Evolutionary conservation across 2,329 filamentous ascomycete genomes (phyloP).

Genomic region (Pseudogymnoascus sp.): DNA sequence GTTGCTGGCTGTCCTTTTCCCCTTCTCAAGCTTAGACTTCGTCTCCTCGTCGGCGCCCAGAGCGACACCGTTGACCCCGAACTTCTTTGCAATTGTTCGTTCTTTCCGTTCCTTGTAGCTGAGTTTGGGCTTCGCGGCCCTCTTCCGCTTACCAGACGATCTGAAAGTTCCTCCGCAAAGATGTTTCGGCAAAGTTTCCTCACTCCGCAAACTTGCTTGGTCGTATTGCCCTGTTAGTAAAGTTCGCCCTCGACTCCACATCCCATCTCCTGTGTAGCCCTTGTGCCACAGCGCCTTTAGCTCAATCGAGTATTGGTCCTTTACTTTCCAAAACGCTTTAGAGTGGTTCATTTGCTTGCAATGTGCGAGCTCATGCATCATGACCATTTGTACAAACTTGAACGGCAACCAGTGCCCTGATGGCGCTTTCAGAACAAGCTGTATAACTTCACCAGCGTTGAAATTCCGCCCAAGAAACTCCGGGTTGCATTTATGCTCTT

Average conservation of each 20-base stretch:
- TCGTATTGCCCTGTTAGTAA: constrained; percentile 55
- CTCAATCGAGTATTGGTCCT: constrained; percentile 63
- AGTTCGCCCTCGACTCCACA: constrained; percentile 68
- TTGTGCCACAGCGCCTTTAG: constrained; percentile 63
- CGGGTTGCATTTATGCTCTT: constrained; percentile 71
- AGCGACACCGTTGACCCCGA: constrained; percentile 36
- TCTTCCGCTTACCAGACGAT: constrained; percentile 43
- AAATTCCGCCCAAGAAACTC: constrained; percentile 91
- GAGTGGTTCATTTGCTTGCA: constrained; percentile 91
- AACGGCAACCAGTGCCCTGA: constrained; percentile 69
- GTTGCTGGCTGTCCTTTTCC: constrained; percentile 43
- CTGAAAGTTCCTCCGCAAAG: constrained; percentile 76
- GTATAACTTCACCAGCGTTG: constrained; percentile 80
- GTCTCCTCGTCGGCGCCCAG: constrained; percentile 50
- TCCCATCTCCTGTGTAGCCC: constrained; percentile 68
- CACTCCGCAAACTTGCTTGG: constrained; percentile 40
- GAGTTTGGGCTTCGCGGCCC: constrained; percentile 38
- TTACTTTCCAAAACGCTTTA: constrained; percentile 69
- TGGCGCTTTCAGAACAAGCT: constrained; percentile 68
- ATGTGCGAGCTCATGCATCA: constrained; percentile 82
- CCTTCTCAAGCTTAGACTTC: constrained; percentile 32
- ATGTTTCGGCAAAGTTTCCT: constrained; percentile 57
- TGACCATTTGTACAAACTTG: constrained; percentile 82
- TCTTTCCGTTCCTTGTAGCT: constrained; percentile 36
- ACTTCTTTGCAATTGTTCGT: constrained; percentile 49